Evolutionary conservation across 2,329 filamentous ascomycete species (phyloP), one percentile per base, ranked within the genome.

Genomic region (Nothomitra cinnamomea): DNA sequence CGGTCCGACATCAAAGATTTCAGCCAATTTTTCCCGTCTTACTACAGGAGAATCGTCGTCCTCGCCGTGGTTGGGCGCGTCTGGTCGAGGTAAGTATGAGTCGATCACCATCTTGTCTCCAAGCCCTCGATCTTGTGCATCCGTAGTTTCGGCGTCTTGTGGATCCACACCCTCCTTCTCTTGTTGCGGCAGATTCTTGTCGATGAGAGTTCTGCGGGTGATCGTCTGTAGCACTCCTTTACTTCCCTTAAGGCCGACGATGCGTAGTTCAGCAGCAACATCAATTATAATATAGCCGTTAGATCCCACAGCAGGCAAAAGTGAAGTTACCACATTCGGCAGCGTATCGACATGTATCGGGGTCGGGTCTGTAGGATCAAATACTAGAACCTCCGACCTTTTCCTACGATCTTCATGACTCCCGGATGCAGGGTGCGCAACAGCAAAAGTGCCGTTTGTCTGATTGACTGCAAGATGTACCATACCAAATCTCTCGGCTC

Each of bases 281-380:
- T 94, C 87, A 4, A 95, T 67, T 8, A 83, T 69, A 40, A 92
- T 70, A 64, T 87, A 95, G 3, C 87, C 87, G 47, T 78, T 80
- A 1, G 79, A 77, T 19, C 73, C 74, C 12, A 75, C 71, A 19
- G 78, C 74, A 2, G 85, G 75, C 1, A 87, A 69, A 1, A 95
- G 67, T 12, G 82, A 79, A 21, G 83, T 78, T 10, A 87, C 77
- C 21, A 78, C 69, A 54, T 75, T 72, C 2, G 77, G 70, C 8
- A 71, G 58, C 8, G 77, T 75, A 25, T 69, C 71, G 57, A 78
- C 70, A 60, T 80, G 75, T 35, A 85, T 66, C 10, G 82, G 76
- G 53, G 78, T 69, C 7, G 76, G 70, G 15, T 75, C 70, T 28
- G 79, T 72, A 1, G 82, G 72, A 49, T 76, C 75, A 64, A 88